Evolutionary conservation across 805 yeast species (phyloP).

Genomic region (Pichia cephalocereana): DNA sequence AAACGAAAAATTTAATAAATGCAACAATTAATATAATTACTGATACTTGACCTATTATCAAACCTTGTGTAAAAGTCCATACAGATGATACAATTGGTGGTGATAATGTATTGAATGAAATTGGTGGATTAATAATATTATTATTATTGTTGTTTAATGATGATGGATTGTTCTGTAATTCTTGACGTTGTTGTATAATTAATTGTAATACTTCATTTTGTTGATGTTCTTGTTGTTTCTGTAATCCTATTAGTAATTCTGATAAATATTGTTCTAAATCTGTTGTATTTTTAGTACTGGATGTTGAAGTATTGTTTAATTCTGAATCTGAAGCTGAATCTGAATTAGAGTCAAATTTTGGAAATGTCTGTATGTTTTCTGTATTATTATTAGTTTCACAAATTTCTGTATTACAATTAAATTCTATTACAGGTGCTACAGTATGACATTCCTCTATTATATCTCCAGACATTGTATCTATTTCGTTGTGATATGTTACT

Average conservation of each 20-base stretch:
- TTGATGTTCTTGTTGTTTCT: constrained; percentile 13
- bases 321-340: too few species aligned
- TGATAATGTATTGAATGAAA: constrained; percentile 1
- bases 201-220: constrained; percentile 6
- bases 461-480: not conserved
- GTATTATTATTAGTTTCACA: not conserved
- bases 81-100: constrained; percentile 8
- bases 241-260: constrained; percentile 7
- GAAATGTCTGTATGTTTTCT: not conserved
- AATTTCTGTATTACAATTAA: not conserved
- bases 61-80: constrained; percentile 74
- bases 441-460: not conserved
- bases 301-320: too few species aligned
- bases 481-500: too few species aligned
- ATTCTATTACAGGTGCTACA: not conserved
- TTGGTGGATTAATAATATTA: not conserved
- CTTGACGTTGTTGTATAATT: constrained; percentile 7
- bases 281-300: not conserved
- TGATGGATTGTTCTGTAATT: not conserved
- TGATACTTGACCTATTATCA: constrained; percentile 64
- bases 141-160: not conserved
- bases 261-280: constrained; percentile 7
- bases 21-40: constrained; percentile 54
- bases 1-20: constrained; percentile 67
- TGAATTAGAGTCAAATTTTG: too few species aligned